These are phyloP conservation scores for Elongisporangium anandrum DNA, from an alignment of 352 stramenopile species.

Conservation along the genomic window DNA sequence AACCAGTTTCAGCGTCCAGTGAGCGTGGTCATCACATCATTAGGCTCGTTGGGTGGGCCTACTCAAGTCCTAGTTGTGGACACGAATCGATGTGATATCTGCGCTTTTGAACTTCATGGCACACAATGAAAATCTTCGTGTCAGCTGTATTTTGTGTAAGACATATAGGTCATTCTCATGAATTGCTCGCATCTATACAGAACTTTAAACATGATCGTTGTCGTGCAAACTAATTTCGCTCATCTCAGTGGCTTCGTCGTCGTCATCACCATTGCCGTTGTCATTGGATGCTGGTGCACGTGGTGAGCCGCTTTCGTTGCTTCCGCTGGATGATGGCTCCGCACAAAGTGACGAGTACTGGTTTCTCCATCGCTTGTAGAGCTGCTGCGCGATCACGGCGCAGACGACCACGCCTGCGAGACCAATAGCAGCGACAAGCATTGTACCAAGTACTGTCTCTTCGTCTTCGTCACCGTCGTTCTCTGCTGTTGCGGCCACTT, in stretches of 20 bases:
- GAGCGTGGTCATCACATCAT: slow-evolving; percentile 12
- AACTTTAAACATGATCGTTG: not conserved
- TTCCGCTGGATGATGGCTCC: slow-evolving; percentile 1
- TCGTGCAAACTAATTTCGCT: slow-evolving; percentile 56
- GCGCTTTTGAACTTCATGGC: slow-evolving; percentile 21
- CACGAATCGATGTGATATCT: slow-evolving; percentile 25
- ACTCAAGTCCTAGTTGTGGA: slow-evolving; percentile 22
- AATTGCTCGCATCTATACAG: not conserved
- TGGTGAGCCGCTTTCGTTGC: slow-evolving; percentile 6
- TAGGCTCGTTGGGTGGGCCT: slow-evolving; percentile 1
- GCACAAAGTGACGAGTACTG: slow-evolving; percentile 47
- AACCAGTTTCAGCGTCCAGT: slow-evolving; percentile 39
- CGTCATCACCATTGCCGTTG: slow-evolving; percentile 13
- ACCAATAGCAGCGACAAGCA: slow-evolving; percentile 28
- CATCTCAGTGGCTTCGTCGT: slow-evolving; percentile 29
- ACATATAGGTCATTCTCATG: not conserved
- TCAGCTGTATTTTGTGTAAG: not conserved
- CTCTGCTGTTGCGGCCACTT: slow-evolving; percentile 1
- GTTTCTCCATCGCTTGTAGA: slow-evolving; percentile 52
- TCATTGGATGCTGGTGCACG: slow-evolving; percentile 18
- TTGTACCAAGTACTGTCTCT: slow-evolving; percentile 18
- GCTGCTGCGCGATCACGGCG: slow-evolving; percentile 21
- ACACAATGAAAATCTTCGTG: not conserved
- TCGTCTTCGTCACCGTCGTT: not conserved
- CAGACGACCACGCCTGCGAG: slow-evolving; percentile 24